Percentiles rank a stretch among this genome's conserved stretches.
phyloP scores from a whole-genome alignment of 2,329 filamentous ascomycete genomes.

The Orbilia blumenaviensis region DNA sequence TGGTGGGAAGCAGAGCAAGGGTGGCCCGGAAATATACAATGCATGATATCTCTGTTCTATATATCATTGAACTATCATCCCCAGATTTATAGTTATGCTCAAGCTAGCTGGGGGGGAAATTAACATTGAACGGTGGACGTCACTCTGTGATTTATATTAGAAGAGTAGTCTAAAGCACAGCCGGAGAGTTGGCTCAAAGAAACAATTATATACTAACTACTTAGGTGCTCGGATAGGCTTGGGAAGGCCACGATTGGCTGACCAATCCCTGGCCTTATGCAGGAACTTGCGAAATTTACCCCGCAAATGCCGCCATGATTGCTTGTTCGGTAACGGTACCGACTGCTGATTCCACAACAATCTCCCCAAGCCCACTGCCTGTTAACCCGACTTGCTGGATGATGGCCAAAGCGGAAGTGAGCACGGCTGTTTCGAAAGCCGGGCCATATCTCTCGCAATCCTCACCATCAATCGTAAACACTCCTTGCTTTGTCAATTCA shows the following conservation, averaged over 20 bases:
- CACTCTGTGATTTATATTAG: neutral
- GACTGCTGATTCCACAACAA: slow-evolving; percentile 7
- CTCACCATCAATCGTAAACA: neutral
- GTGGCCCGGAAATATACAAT: neutral
- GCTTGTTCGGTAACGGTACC: slow-evolving; percentile 8
- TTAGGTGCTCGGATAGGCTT: too few species aligned
- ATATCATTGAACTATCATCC: neutral
- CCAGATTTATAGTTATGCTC: neutral
- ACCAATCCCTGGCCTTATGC: slow-evolving; percentile 17
- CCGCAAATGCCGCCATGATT: slow-evolving; percentile 23
- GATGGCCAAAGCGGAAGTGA: slow-evolving; percentile 6
- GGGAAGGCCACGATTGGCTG: neutral
- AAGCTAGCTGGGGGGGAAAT: neutral
- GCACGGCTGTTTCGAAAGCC: slow-evolving; percentile 6
- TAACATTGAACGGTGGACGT: neutral
- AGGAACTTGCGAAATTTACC: slow-evolving; percentile 25
- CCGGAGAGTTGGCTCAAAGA: neutral
- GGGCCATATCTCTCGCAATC: neutral
- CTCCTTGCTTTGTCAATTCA: neutral
- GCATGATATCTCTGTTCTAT: neutral
- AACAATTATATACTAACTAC: slow-evolving; percentile 3
- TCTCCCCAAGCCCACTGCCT: neutral
- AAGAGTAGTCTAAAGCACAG: neutral
- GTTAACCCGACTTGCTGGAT: neutral
- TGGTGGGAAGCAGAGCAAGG: too few species aligned